These are phyloP conservation scores for Erysimum cheiranthoides DNA, from an alignment of 345 rosid species.

Conservation along the genomic window DNA sequence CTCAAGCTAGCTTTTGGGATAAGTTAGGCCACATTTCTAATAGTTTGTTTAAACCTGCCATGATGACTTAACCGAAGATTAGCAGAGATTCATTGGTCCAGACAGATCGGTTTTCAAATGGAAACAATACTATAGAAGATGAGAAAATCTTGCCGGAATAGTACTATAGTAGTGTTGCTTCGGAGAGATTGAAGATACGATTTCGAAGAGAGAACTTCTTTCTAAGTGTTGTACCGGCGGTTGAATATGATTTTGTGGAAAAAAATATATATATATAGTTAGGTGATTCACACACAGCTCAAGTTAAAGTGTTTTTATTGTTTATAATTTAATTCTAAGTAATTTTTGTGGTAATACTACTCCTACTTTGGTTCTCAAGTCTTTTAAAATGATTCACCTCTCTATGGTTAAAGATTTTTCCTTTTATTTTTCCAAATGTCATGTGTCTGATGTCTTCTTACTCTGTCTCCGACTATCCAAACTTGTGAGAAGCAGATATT, in stretches of 20 bases:
- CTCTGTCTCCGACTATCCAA: neutral
- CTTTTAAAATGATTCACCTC: neutral
- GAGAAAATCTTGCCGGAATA: neutral
- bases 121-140: neutral
- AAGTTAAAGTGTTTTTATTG: neutral
- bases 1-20: too few relatives aligned
- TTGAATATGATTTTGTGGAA: neutral
- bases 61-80: conserved; percentile 14
- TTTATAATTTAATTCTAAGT: neutral
- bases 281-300: neutral
- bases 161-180: neutral
- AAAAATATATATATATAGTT: neutral
- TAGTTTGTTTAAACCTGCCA: conserved; percentile 9
- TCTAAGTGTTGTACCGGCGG: neutral
- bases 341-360: neutral
- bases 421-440: neutral
- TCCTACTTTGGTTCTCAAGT: neutral
- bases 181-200: neutral
- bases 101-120: neutral
- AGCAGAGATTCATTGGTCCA: conserved; percentile 17
- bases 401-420: neutral
- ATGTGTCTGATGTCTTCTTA: neutral
- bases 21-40: too few relatives aligned
- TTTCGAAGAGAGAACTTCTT: neutral
- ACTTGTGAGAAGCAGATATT: too few relatives aligned